Conservation (phyloP, 2,329 filamentous ascomycete genomes). For the Neonectria punicea region DNA sequence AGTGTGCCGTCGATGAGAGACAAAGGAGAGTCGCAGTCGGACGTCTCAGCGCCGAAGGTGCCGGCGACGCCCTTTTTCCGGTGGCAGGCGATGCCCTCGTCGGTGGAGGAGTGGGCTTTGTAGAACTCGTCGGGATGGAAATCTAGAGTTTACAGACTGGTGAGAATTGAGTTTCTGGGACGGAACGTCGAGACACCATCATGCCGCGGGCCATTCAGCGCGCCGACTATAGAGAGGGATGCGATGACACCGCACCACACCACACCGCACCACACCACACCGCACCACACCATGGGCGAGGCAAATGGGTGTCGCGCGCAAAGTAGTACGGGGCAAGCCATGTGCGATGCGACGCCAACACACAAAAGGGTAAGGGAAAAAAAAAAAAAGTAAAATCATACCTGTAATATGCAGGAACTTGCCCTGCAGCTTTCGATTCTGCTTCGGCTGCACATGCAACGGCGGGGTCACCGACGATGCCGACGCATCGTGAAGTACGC, state of each 20-base stretch:
- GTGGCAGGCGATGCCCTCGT: conserved; percentile 79
- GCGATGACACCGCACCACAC: conserved; percentile 1
- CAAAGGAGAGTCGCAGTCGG: conserved; percentile 87
- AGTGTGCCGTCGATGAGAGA: conserved; percentile 89
- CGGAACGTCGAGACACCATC: conserved; percentile 25
- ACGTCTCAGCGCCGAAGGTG: conserved; percentile 84
- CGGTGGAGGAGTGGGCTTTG: conserved; percentile 78
- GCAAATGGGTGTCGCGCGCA: conserved; percentile 6
- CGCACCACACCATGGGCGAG: background rate
- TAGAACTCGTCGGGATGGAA: conserved; percentile 93
- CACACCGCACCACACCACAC: conserved; percentile 10
- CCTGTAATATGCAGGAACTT: conserved; percentile 91
- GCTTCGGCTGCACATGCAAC: conserved; percentile 33
- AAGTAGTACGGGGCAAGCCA: background rate
- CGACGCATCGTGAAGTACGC: conserved; percentile 29
- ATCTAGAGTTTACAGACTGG: conserved; percentile 63
- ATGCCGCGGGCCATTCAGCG: conserved; percentile 1
- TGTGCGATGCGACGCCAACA: background rate
- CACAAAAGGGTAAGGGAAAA: background rate
- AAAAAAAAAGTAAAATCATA: conserved; percentile 53
- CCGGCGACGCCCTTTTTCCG: conserved; percentile 80
- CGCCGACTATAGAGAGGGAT: background rate
- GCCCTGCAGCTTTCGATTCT: conserved; percentile 68
- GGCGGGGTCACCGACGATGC: conserved; percentile 26
- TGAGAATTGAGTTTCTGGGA: conserved; percentile 26